Evolutionary conservation across 2,329 filamentous ascomycete species (phyloP).

Genomic region (Colletotrichum scovillei): DNA sequence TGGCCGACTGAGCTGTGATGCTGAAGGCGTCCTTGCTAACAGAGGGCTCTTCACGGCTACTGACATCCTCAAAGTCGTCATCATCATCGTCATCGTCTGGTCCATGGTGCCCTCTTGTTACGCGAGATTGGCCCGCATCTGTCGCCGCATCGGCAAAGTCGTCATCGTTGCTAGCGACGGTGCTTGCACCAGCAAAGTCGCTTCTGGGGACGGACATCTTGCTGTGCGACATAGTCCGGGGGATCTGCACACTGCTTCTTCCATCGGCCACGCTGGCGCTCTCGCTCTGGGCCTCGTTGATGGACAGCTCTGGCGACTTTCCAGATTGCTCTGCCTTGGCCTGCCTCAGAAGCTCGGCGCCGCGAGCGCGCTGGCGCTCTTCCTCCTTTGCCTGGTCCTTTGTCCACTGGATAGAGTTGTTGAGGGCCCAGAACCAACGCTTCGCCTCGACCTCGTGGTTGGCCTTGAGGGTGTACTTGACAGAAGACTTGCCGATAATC

Average conservation of each 20-base stretch:
- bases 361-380: conserved; percentile 78
- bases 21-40: conserved; percentile 93
- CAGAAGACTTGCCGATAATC: conserved; percentile 96
- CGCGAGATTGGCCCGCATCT: conserved; percentile 54
- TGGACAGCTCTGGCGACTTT: conserved; percentile 59
- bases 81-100: conserved; percentile 73
- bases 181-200: conserved; percentile 54
- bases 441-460: conserved; percentile 99
- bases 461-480: conserved; percentile 97
- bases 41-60: conserved; percentile 78
- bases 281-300: conserved; percentile 62
- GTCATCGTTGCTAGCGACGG: conserved; percentile 62
- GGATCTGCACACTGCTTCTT: conserved; percentile 57
- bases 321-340: conserved; percentile 79
- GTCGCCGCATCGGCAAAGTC: conserved; percentile 62
- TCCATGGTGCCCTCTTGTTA: conserved; percentile 43
- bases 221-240: conserved; percentile 52
- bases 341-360: conserved; percentile 80
- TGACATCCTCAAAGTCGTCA: conserved; percentile 80
- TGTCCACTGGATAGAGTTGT: conserved; percentile 98
- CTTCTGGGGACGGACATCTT: conserved; percentile 45
- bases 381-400: conserved; percentile 97
- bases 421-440: conserved; percentile 98
- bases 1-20: conserved; percentile 95
- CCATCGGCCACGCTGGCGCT: conserved; percentile 62